Evolutionary conservation across 495 filamentous ascomycete species (phyloP).

Genomic region (Clohesyomyces aquaticus): DNA sequence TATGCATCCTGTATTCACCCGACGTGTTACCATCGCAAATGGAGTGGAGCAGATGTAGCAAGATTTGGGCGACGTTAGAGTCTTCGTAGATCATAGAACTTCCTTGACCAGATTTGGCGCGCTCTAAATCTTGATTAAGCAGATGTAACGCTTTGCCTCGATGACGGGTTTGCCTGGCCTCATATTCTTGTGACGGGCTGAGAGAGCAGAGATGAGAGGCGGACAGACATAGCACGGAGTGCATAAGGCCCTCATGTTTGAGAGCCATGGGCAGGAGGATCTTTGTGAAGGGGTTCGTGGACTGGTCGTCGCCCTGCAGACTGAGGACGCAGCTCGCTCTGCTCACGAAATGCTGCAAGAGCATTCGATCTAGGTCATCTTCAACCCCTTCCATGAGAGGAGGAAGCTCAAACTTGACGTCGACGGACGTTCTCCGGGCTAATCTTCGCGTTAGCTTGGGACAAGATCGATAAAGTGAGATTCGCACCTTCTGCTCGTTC

Average conservation of each 20-base stretch:
- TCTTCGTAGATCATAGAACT: conserved; percentile 57
- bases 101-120: conserved; percentile 43
- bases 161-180: conserved; percentile 61
- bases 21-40: conserved; percentile 76
- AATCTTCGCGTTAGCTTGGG: conserved; percentile 20
- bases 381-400: conserved; percentile 84
- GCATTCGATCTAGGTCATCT: conserved; percentile 77
- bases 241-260: conserved; percentile 84
- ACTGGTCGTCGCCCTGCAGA: conserved; percentile 80
- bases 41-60: conserved; percentile 80
- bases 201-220: conserved; percentile 72
- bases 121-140: conserved; percentile 29
- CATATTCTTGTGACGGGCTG: conserved; percentile 46
- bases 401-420: conserved; percentile 64
- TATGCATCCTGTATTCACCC: conserved; percentile 80
- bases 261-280: conserved; percentile 86
- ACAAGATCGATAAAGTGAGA: background rate
- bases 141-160: conserved; percentile 59
- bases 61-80: conserved; percentile 67
- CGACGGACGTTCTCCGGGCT: conserved; percentile 39
- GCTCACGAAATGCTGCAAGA: conserved; percentile 85
- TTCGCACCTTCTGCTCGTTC: conserved; percentile 76
- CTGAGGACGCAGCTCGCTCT: conserved; percentile 80
- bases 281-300: conserved; percentile 81
- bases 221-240: conserved; percentile 84